Evolutionary conservation across 176 grass and related monocot species (phyloP).

Genomic region (Thinopyrum elongatum): DNA sequence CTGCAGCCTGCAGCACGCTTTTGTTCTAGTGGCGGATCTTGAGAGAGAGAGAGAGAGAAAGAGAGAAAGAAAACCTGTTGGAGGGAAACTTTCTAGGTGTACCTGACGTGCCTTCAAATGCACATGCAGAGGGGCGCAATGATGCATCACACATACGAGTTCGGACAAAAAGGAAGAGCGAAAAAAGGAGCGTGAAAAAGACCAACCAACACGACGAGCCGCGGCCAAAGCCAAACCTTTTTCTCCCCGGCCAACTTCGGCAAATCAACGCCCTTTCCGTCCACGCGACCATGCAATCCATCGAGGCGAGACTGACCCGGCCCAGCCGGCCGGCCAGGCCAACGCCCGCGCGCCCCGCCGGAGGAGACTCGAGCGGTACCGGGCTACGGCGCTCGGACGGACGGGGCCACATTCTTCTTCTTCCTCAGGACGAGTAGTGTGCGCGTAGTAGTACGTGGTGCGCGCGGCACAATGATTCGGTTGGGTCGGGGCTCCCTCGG

Average conservation of each 20-base stretch:
- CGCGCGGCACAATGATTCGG: conserved; percentile 48
- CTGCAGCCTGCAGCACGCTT: neutral
- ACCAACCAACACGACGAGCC: conserved; percentile 1
- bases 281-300: neutral
- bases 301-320: neutral
- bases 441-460: too few species aligned
- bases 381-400: neutral
- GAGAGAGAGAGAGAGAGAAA: neutral
- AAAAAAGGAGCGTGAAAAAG: conserved; percentile 28
- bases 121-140: neutral
- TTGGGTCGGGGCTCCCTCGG: conserved; percentile 18
- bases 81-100: conserved; percentile 14
- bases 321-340: neutral
- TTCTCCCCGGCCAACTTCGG: conserved; percentile 5
- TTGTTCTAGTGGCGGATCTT: neutral
- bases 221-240: conserved; percentile 14
- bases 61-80: neutral
- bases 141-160: conserved; percentile 17
- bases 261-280: neutral
- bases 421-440: too few species aligned
- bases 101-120: neutral
- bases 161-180: conserved; percentile 22
- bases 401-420: neutral
- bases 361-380: neutral
- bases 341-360: neutral